Evolutionary conservation across 257 asterid genomes (phyloP).

Genomic region (Plantago ovata): DNA sequence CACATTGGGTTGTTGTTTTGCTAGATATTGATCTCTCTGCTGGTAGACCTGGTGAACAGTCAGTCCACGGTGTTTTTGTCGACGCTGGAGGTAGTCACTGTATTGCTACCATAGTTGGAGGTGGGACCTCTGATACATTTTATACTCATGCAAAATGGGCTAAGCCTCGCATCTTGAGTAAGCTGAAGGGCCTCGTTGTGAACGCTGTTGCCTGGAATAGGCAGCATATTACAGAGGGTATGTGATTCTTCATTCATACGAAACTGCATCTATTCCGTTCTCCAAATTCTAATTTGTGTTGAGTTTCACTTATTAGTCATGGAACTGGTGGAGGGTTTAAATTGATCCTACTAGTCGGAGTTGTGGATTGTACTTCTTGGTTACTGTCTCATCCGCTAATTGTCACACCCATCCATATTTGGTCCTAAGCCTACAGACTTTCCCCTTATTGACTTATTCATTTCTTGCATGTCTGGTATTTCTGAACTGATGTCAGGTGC

Average conservation of each 20-base stretch:
- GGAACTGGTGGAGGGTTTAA: too few species aligned
- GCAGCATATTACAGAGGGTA: slow-evolving; percentile 92
- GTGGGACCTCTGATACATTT: slow-evolving; percentile 87
- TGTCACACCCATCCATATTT: too few species aligned
- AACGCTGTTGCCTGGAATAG: slow-evolving; percentile 92
- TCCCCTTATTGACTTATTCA: too few species aligned
- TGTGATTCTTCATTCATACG: background rate
- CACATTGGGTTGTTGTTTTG: background rate
- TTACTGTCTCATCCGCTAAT: too few species aligned
- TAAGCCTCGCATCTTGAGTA: slow-evolving; percentile 77
- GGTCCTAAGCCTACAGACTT: too few species aligned
- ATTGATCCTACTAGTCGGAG: too few species aligned
- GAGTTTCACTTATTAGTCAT: too few species aligned
- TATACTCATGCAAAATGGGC: slow-evolving; percentile 92
- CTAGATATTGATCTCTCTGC: slow-evolving; percentile 88
- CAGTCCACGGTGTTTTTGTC: slow-evolving; percentile 81
- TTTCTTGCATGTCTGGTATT: too few species aligned
- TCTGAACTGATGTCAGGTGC: too few species aligned
- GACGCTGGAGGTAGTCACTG: slow-evolving; percentile 98
- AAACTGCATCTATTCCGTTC: too few species aligned
- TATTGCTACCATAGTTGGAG: slow-evolving; percentile 86
- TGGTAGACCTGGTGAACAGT: slow-evolving; percentile 91
- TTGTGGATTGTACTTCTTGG: too few species aligned
- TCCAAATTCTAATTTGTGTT: too few species aligned
- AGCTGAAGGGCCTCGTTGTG: slow-evolving; percentile 73